Evolutionary conservation across 495 filamentous ascomycete genomes (phyloP).

Genomic region (Penicillium mononematosum): DNA sequence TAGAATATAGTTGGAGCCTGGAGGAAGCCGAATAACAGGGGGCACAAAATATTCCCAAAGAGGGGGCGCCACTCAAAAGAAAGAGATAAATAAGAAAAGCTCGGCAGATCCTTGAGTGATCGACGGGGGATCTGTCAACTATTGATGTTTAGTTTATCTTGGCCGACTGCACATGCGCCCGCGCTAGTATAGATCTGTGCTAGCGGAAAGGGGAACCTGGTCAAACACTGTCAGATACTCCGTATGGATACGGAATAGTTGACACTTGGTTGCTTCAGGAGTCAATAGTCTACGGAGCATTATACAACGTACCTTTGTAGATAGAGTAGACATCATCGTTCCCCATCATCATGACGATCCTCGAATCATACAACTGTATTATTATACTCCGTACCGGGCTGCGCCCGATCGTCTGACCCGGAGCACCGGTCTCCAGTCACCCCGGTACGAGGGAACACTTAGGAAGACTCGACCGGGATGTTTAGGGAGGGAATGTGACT

Average conservation of each 20-base stretch:
- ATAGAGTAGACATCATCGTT: constrained; percentile 13
- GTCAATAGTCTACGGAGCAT: constrained; percentile 22
- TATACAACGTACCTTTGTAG: not conserved
- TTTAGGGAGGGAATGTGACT: not conserved
- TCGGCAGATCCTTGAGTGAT: constrained; percentile 41
- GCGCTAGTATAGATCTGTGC: constrained; percentile 9
- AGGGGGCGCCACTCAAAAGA: constrained; percentile 2
- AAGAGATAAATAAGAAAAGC: constrained; percentile 26
- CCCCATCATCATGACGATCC: constrained; percentile 9
- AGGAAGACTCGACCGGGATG: constrained; percentile 3
- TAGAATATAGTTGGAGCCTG: constrained; percentile 3
- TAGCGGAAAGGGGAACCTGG: constrained; percentile 3
- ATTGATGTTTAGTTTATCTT: constrained; percentile 47
- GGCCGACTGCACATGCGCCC: constrained; percentile 37
- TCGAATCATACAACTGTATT: constrained; percentile 1
- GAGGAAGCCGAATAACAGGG: constrained; percentile 7
- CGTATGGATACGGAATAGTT: constrained; percentile 9
- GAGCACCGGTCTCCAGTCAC: constrained; percentile 6
- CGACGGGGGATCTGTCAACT: constrained; percentile 48
- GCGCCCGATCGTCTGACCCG: constrained; percentile 12
- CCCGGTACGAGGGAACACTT: not conserved
- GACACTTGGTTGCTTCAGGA: constrained; percentile 22
- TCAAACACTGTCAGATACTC: constrained; percentile 6
- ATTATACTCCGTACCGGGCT: constrained; percentile 9
- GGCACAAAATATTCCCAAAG: not conserved